Conservation (phyloP, 2,329 filamentous ascomycete species). For the Magnaporthiopsis rhizophila region DNA sequence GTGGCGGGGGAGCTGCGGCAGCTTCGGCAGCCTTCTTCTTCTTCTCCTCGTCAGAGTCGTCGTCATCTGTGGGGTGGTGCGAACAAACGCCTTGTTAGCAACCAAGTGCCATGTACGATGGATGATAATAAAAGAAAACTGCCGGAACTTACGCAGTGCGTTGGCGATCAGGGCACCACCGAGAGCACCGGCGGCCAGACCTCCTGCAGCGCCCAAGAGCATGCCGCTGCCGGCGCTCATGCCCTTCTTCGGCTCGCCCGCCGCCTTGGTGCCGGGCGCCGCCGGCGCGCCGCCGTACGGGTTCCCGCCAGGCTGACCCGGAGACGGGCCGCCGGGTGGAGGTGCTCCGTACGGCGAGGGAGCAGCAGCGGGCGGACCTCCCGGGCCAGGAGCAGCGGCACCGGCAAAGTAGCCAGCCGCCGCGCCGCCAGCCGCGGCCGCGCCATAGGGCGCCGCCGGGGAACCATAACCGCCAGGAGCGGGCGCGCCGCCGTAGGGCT, state of each 20-base stretch:
- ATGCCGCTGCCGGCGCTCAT: slow-evolving; percentile 40
- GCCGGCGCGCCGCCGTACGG: not conserved
- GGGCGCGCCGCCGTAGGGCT: not conserved
- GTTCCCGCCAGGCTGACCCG: not conserved
- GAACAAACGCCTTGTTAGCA: not conserved
- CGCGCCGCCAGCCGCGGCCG: not conserved
- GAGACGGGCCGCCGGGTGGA: not conserved
- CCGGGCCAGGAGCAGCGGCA: not conserved
- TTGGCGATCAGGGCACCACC: slow-evolving; percentile 51
- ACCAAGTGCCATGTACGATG: not conserved
- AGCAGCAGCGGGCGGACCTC: no score
- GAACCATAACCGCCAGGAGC: not conserved
- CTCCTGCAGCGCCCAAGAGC: slow-evolving; percentile 48
- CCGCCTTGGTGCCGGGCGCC: not conserved
- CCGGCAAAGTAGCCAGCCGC: slow-evolving; percentile 1
- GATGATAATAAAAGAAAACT: not conserved
- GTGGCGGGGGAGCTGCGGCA: slow-evolving; percentile 8
- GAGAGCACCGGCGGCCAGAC: slow-evolving; percentile 46
- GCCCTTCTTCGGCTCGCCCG: slow-evolving; percentile 19
- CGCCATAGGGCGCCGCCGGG: not conserved
- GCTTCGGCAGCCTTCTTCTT: not conserved
- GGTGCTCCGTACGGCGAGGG: slow-evolving; percentile 3
- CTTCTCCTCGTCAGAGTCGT: slow-evolving; percentile 22
- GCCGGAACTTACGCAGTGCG: slow-evolving; percentile 39
- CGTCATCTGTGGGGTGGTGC: slow-evolving; percentile 11